Evolutionary conservation across 2,329 filamentous ascomycete genomes (phyloP).

Genomic region (Dendrostoma leiphaemia): DNA sequence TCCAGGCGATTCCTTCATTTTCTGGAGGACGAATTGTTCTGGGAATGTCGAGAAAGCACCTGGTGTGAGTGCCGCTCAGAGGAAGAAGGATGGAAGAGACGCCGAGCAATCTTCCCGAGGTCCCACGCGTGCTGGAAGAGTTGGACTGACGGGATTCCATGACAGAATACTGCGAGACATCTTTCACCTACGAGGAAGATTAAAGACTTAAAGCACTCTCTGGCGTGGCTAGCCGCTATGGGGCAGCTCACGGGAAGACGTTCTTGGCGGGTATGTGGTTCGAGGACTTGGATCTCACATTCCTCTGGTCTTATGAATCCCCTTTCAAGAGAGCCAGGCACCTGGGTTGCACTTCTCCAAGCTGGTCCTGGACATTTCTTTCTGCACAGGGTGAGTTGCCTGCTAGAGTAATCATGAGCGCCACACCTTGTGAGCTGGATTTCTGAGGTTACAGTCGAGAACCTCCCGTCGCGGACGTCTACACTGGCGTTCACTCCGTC

Average conservation of each 20-base stretch:
- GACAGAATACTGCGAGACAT: not conserved
- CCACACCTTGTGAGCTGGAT: not conserved
- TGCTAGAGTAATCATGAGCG: not conserved
- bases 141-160: not conserved
- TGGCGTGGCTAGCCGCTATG: not conserved
- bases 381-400: not conserved
- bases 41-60: constrained; percentile 1
- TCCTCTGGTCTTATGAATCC: not conserved
- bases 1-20: not conserved
- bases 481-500: not conserved
- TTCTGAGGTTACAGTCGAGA: not conserved
- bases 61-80: not conserved
- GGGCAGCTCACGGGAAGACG: not conserved
- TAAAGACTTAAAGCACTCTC: not conserved
- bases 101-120: not conserved
- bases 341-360: not conserved
- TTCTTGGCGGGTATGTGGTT: not conserved
- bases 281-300: not conserved
- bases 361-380: not conserved
- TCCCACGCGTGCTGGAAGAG: not conserved
- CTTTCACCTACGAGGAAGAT: not conserved
- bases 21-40: not conserved
- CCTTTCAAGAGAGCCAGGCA: not conserved
- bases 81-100: not conserved
- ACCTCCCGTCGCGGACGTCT: not conserved